Evolutionary conservation across 2,329 filamentous ascomycete genomes (phyloP).

Genomic region (Sordariomycetes sp.): DNA sequence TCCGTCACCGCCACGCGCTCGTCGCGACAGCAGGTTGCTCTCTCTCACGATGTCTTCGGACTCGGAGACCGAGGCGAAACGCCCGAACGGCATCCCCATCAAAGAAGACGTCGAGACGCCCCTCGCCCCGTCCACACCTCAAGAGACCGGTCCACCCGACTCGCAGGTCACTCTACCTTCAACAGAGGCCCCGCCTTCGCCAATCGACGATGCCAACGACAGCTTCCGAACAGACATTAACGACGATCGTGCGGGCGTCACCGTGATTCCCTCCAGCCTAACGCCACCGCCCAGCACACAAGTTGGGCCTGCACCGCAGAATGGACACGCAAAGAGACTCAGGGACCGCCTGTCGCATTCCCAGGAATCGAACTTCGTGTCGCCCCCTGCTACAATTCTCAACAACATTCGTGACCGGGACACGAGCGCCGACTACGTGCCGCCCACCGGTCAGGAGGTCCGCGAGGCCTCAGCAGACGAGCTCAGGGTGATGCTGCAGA

Average conservation of each 20-base stretch:
- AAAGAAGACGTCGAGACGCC: conserved; percentile 23
- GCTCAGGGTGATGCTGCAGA: conserved; percentile 46
- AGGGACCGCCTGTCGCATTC: conserved; percentile 23
- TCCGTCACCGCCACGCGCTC: too few species aligned
- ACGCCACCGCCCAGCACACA: conserved; percentile 50
- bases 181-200: conserved; percentile 46
- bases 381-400: conserved; percentile 41
- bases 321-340: conserved; percentile 11
- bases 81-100: conserved; percentile 18
- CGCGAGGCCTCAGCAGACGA: conserved; percentile 44
- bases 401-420: conserved; percentile 22
- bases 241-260: conserved; percentile 32
- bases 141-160: conserved; percentile 16
- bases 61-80: conserved; percentile 20
- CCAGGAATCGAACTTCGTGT: conserved; percentile 40
- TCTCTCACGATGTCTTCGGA: conserved; percentile 27
- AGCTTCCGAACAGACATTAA: conserved; percentile 42
- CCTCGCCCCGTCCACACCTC: conserved; percentile 20
- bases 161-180: conserved; percentile 49
- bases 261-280: conserved; percentile 47
- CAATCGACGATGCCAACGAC: conserved; percentile 31
- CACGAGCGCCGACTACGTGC: conserved; percentile 28
- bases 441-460: conserved; percentile 40
- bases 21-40: too few species aligned
- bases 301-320: conserved; percentile 21